A percentile compares a stretch with the other conserved stretches of the same genome.
phyloP scores from a whole-genome alignment of 2,329 filamentous ascomycete genomes.

The Fusarium fujikuroi region DNA sequence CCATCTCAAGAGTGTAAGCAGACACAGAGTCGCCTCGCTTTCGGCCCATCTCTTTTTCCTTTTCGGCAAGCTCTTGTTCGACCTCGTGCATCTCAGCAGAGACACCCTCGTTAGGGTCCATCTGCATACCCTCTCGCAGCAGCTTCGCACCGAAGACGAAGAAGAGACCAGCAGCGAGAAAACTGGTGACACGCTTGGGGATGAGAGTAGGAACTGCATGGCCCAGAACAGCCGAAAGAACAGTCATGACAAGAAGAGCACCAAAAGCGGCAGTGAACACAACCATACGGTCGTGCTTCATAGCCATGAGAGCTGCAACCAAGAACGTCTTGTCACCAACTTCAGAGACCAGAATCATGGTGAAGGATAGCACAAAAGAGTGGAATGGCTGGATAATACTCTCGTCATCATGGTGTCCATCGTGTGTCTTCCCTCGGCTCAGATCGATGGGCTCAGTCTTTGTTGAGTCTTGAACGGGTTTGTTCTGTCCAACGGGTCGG shows the following conservation, averaged over 20 bases:
- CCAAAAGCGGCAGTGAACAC: conserved; percentile 96
- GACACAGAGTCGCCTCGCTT: conserved; percentile 73
- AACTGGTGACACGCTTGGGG: conserved; percentile 89
- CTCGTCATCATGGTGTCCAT: conserved; percentile 62
- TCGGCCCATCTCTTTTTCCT: conserved; percentile 80
- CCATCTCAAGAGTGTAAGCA: conserved; percentile 83
- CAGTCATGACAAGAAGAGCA: conserved; percentile 92
- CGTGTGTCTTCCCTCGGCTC: conserved; percentile 46
- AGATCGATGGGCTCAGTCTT: conserved; percentile 73
- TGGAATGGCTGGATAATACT: conserved; percentile 83
- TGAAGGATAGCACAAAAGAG: conserved; percentile 90
- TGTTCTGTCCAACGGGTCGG: conserved; percentile 78
- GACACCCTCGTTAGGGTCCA: conserved; percentile 90
- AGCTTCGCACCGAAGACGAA: conserved; percentile 88
- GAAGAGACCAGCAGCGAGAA: conserved; percentile 86
- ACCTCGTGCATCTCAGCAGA: conserved; percentile 98
- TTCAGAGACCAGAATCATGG: conserved; percentile 98
- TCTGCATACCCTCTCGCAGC: conserved; percentile 85
- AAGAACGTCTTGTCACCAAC: conserved; percentile 99
- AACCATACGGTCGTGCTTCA: conserved; percentile 93
- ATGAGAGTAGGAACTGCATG: conserved; percentile 92
- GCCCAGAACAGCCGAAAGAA: conserved; percentile 90
- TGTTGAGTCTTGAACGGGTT: conserved; percentile 73
- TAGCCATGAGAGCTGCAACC: conserved; percentile 96
- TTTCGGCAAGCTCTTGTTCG: conserved; percentile 91